Evolutionary conservation across 2,329 filamentous ascomycete genomes (phyloP), one percentile per base, ranked within the genome.

Genomic region (Fonsecaea multimorphosa): DNA sequence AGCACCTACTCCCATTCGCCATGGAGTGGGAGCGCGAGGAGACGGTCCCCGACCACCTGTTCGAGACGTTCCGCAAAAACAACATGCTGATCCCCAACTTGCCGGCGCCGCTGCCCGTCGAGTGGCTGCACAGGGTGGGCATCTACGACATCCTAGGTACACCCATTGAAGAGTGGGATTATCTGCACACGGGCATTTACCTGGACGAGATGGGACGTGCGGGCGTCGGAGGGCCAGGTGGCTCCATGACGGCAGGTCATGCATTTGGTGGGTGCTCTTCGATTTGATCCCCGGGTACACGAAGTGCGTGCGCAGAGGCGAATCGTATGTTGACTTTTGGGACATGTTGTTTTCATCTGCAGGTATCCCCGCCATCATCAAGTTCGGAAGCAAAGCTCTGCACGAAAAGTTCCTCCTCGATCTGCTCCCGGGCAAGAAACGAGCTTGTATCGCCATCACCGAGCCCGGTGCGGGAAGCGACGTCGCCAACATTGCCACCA

Each of bases 371-470:
- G 89, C 89, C 0, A 83, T 92, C 54, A 75, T 91, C 72, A 90
- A 91, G 73, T 92, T 88, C 73, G 90, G 87, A 9, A 85, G 80
- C 72, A 76, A 78, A 61, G 75, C 85, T 70, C 78, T 92, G 29
- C 87, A 91, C 76, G 86, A 89, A 69, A 81, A 83, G 9, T 88
- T 89, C 69, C 79, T 93, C 7, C 89, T 90, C 0, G 88, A 90
- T 58, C 80, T 92, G 0, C 79, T 93, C 12, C 84, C 83, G 0
- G 88, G 89, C 6, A 84, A 83, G 73, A 91, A 88, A 77, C 81
- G 90, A 49, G 82, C 83, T 14, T 93, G 90, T 73, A 92, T 93
- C 70, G 91, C 90, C 9, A 92, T 93, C 72, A 93, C 91, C 0
- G 91, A 93, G 74, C 91, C 91, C 0, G 87, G 86, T 59, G 89